phyloP scores from a whole-genome alignment of 1,284 basidiomycete genomes.

The Stygiomarasmius scandens region DNA sequence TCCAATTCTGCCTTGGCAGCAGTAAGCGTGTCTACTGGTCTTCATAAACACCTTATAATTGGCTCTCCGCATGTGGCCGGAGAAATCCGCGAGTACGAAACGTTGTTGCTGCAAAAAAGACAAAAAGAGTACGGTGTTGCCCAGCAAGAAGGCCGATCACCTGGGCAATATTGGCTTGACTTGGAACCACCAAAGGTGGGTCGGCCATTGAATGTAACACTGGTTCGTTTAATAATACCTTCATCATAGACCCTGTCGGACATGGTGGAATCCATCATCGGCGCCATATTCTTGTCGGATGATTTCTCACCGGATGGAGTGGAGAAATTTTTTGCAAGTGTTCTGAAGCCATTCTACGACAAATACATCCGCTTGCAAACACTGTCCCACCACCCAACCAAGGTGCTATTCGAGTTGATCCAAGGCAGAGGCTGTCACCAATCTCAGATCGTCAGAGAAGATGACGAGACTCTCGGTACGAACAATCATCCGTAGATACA shows the following conservation, averaged over 20 bases:
- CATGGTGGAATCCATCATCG: slow-evolving; percentile 75
- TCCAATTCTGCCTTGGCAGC: slow-evolving; percentile 76
- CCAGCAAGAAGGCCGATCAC: slow-evolving; percentile 46
- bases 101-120: slow-evolving; percentile 49
- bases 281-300: slow-evolving; percentile 77
- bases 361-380: slow-evolving; percentile 69
- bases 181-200: slow-evolving; percentile 74
- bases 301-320: slow-evolving; percentile 60
- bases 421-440: slow-evolving; percentile 70
- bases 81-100: slow-evolving; percentile 57
- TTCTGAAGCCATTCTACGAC: slow-evolving; percentile 75
- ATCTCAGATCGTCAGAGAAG: slow-evolving; percentile 58
- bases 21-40: slow-evolving; percentile 65
- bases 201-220: background rate
- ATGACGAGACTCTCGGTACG: slow-evolving; percentile 51
- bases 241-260: slow-evolving; percentile 67
- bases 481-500: background rate
- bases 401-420: slow-evolving; percentile 69
- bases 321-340: slow-evolving; percentile 64
- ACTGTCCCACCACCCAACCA: slow-evolving; percentile 73
- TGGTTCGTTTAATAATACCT: slow-evolving; percentile 1
- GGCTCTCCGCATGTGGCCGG: slow-evolving; percentile 54
- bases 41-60: slow-evolving; percentile 63
- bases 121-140: slow-evolving; percentile 52
- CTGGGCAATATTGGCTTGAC: slow-evolving; percentile 77